Percentiles rank a stretch among this genome's conserved stretches.
Conservation (phyloP, 139 green algal genomes). For the Tetraselmis chui region DNA sequence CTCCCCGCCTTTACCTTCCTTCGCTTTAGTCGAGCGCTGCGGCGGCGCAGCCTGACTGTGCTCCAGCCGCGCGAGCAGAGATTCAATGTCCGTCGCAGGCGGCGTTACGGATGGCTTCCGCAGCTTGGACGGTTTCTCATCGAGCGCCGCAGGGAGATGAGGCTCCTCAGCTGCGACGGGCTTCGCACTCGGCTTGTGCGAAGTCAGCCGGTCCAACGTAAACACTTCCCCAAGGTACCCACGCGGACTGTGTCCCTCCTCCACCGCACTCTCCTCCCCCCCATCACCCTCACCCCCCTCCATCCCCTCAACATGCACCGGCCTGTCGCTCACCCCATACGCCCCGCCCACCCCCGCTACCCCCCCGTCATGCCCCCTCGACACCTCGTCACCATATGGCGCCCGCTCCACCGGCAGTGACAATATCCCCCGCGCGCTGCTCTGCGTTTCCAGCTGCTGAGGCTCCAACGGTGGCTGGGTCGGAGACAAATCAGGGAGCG, state of each 20-base stretch:
- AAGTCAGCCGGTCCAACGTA: not conserved
- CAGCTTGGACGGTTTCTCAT: not conserved
- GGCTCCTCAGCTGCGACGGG: no score
- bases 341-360: no score
- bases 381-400: no score
- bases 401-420: not conserved
- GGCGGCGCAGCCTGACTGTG: not conserved
- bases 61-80: not conserved
- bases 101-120: not conserved
- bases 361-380: no score
- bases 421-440: not conserved
- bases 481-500: no score
- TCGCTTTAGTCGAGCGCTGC: not conserved
- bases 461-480: no score
- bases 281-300: no score
- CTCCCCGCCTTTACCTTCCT: not conserved
- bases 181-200: no score
- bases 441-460: not conserved
- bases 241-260: not conserved
- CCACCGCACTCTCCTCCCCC: no score
- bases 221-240: not conserved
- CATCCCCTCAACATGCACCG: no score
- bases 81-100: not conserved
- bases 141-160: no score
- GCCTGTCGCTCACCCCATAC: no score